Percentiles rank a stretch among this genome's conserved stretches.
Conservation (phyloP, 2,329 filamentous ascomycete species). For the Epicoccum sorghinum region DNA sequence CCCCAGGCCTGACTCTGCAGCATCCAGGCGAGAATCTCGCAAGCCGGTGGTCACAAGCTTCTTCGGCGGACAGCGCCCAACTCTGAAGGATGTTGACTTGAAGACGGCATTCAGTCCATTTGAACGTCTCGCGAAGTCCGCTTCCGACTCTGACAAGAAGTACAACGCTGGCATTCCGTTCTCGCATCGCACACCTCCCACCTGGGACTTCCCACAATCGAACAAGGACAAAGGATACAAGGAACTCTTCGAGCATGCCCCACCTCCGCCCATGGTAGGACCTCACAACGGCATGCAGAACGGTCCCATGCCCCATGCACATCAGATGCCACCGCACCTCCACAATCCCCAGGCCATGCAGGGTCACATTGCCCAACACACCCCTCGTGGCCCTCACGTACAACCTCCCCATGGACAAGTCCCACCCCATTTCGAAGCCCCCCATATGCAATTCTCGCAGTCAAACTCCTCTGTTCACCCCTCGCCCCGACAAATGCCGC, state of each 20-base stretch:
- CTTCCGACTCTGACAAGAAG: conserved; percentile 54
- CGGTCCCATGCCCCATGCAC: conserved; percentile 78
- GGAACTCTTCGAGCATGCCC: conserved; percentile 76
- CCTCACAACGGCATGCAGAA: conserved; percentile 66
- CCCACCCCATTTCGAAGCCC: conserved; percentile 77
- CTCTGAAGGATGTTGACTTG: conserved; percentile 59
- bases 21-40: conserved; percentile 39
- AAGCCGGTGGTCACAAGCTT: conserved; percentile 54
- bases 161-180: conserved; percentile 82
- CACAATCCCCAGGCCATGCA: conserved; percentile 73
- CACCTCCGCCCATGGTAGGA: conserved; percentile 63
- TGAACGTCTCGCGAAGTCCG: conserved; percentile 73
- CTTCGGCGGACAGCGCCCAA: conserved; percentile 73
- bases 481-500: conserved; percentile 77
- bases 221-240: conserved; percentile 79
- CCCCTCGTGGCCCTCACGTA: conserved; percentile 76
- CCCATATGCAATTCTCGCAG: conserved; percentile 85
- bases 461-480: conserved; percentile 80
- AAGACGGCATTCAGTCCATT: conserved; percentile 66
- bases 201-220: conserved; percentile 76
- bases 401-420: conserved; percentile 74
- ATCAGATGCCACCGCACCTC: conserved; percentile 82
- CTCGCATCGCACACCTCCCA: conserved; percentile 82
- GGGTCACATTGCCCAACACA: conserved; percentile 75
- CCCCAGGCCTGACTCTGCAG: conserved; percentile 63